Evolutionary conservation across 2,329 filamentous ascomycete species (phyloP).

Genomic region (Myriosclerotinia curreyana): DNA sequence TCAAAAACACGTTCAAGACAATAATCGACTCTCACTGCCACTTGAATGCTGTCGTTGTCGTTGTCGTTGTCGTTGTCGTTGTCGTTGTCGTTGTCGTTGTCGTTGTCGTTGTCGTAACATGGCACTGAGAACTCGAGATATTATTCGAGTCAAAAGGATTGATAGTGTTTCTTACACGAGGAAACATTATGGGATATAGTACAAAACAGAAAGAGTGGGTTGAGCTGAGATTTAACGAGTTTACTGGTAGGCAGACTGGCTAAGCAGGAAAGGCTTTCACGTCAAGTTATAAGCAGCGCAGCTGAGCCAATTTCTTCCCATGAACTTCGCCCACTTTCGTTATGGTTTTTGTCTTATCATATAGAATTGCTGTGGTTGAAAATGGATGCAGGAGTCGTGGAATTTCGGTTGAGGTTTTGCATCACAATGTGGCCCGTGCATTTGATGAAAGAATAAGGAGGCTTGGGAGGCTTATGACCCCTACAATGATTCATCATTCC

Average conservation of each 20-base stretch:
- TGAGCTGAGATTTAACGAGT: not conserved
- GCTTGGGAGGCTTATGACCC: not conserved
- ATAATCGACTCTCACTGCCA: no score
- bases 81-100: no score
- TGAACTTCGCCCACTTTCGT: not conserved
- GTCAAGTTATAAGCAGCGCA: not conserved
- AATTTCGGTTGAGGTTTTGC: not conserved
- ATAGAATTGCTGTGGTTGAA: not conserved
- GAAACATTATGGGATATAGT: no score
- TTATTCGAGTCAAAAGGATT: no score
- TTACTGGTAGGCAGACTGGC: not conserved
- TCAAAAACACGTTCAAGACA: no score
- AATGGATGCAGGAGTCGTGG: not conserved
- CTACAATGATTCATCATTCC: not conserved
- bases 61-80: no score
- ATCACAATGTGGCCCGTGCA: not conserved
- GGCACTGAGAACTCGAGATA: no score
- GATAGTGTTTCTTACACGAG: no score
- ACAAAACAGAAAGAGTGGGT: not conserved
- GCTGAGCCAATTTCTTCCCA: not conserved
- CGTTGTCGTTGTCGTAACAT: no score
- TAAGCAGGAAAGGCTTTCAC: not conserved
- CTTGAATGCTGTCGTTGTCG: no score
- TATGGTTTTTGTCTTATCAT: not conserved
- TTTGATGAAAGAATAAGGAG: not conserved